Percentiles rank a stretch among this genome's conserved stretches.
phyloP scores from a whole-genome alignment of 1,284 basidiomycete species.

The Cryptococcus wingfieldii region DNA sequence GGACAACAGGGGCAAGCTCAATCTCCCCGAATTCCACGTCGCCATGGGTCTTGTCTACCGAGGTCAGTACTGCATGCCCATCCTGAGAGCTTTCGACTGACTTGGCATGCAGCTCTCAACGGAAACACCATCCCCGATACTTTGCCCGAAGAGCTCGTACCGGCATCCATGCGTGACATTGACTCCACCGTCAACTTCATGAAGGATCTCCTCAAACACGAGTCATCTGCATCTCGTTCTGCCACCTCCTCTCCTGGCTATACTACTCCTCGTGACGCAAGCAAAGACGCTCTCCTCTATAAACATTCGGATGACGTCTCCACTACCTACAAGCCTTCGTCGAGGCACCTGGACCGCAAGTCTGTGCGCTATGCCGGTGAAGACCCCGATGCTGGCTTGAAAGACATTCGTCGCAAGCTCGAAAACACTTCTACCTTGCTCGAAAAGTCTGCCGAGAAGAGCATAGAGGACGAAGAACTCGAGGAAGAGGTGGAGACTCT shows the following conservation, averaged over 20 bases:
- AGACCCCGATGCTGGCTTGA: slow-evolving; percentile 67
- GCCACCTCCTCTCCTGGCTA: slow-evolving; percentile 55
- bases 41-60: slow-evolving; percentile 98
- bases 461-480: slow-evolving; percentile 78
- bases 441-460: slow-evolving; percentile 65
- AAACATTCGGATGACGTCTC: slow-evolving; percentile 68
- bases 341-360: slow-evolving; percentile 82
- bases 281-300: slow-evolving; percentile 88
- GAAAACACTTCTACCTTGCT: slow-evolving; percentile 77
- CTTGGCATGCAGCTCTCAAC: slow-evolving; percentile 65
- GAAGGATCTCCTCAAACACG: slow-evolving; percentile 83
- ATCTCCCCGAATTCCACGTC: slow-evolving; percentile 94
- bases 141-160: slow-evolving; percentile 84
- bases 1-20: slow-evolving; percentile 88
- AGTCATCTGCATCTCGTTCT: slow-evolving; percentile 58
- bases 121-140: slow-evolving; percentile 85
- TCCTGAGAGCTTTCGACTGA: neutral
- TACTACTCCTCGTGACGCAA: slow-evolving; percentile 52
- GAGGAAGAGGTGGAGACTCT: slow-evolving; percentile 87
- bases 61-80: slow-evolving; percentile 56
- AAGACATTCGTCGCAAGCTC: slow-evolving; percentile 81
- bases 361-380: slow-evolving; percentile 72
- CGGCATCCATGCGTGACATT: slow-evolving; percentile 87
- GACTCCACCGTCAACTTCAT: slow-evolving; percentile 87
- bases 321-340: slow-evolving; percentile 73